Percentiles rank a stretch among this genome's conserved stretches.
Evolutionary conservation across 2,329 filamentous ascomycete genomes (phyloP).

Genomic region (Fusarium fujikuroi): DNA sequence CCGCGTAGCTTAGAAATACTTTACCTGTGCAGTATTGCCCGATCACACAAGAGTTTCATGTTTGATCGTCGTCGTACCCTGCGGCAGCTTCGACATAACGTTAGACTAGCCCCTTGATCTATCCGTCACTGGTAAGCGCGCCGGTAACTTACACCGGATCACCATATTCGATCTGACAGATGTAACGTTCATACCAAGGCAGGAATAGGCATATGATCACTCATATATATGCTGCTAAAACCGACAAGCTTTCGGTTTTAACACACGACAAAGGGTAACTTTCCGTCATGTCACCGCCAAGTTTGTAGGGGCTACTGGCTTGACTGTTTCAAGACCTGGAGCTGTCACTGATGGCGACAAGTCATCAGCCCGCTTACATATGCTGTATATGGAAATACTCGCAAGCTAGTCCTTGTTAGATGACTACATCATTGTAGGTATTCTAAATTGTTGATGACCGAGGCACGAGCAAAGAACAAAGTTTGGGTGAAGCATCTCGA

Average conservation of each 20-base stretch:
- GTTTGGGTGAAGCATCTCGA: neutral
- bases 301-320: neutral
- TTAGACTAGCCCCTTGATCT: constrained; percentile 3
- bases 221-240: constrained; percentile 1
- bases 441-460: neutral
- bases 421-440: neutral
- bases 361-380: neutral
- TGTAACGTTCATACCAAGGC: constrained; percentile 16
- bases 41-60: neutral
- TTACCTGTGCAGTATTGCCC: neutral
- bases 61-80: constrained; percentile 11
- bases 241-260: constrained; percentile 4
- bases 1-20: neutral
- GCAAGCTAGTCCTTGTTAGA: neutral
- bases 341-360: neutral
- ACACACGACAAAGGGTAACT: neutral
- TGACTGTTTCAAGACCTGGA: neutral
- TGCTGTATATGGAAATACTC: neutral
- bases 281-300: neutral
- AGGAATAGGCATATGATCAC: constrained; percentile 3
- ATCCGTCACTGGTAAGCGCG: constrained; percentile 11
- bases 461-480: neutral
- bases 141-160: constrained; percentile 16
- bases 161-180: constrained; percentile 8
- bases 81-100: constrained; percentile 15